Evolutionary conservation across 257 asterid genomes (phyloP).

Genomic region (Cordia subcordata): DNA sequence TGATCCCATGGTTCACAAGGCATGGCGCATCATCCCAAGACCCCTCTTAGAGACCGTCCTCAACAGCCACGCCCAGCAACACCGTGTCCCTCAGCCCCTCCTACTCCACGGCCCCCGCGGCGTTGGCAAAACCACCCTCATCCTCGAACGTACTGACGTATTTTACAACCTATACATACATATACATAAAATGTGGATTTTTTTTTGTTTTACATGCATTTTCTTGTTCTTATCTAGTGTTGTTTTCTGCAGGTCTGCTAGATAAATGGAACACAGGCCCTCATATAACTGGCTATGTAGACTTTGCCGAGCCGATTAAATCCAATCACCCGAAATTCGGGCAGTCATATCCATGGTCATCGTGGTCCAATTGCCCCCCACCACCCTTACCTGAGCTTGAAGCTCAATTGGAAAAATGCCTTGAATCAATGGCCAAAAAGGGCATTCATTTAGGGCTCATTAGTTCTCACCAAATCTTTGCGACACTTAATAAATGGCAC

Average conservation of each 20-base stretch:
- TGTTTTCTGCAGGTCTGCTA: slow-evolving; percentile 52
- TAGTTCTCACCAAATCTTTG: slow-evolving; percentile 77
- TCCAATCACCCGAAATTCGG: slow-evolving; percentile 86
- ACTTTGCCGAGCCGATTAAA: slow-evolving; percentile 73
- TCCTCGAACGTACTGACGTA: slow-evolving; percentile 68
- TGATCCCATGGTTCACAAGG: slow-evolving; percentile 43
- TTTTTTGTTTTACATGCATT: neutral
- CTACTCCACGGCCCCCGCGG: slow-evolving; percentile 98
- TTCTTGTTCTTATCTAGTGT: neutral
- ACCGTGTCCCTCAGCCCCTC: slow-evolving; percentile 91
- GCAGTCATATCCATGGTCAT: slow-evolving; percentile 83
- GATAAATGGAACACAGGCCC: slow-evolving; percentile 90
- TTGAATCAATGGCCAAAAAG: slow-evolving; percentile 62
- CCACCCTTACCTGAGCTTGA: slow-evolving; percentile 47
- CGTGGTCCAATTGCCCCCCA: slow-evolving; percentile 67
- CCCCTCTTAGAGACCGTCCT: slow-evolving; percentile 82
- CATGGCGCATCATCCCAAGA: slow-evolving; percentile 89
- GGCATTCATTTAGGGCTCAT: slow-evolving; percentile 76
- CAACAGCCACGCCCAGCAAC: slow-evolving; percentile 89
- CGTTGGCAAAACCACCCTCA: slow-evolving; percentile 93
- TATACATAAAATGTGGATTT: no score
- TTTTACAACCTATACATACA: no score
- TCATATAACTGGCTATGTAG: slow-evolving; percentile 84
- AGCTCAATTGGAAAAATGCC: slow-evolving; percentile 68
- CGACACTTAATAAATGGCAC: slow-evolving; percentile 84